Conservation (phyloP, 2,329 filamentous ascomycete genomes). For the Colletotrichum sp. region DNA sequence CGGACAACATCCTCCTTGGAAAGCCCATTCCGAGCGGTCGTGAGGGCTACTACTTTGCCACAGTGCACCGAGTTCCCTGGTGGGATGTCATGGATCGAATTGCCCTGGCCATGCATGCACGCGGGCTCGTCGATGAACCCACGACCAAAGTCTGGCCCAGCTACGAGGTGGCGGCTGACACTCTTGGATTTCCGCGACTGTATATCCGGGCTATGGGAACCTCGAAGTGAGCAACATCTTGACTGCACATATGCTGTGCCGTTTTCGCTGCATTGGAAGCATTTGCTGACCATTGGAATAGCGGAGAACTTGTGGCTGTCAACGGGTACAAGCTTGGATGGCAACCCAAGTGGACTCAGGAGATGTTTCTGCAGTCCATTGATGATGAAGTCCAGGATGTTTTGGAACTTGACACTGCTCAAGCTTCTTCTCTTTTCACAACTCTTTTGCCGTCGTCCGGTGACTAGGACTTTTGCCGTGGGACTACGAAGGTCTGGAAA, state of each 20-base stretch:
- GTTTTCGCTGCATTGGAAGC: background rate
- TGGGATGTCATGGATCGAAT: constrained; percentile 34
- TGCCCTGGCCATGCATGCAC: constrained; percentile 27
- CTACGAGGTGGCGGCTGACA: constrained; percentile 33
- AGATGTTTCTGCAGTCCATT: constrained; percentile 27
- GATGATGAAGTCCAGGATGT: constrained; percentile 30
- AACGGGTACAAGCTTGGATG: constrained; percentile 29
- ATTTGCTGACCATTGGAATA: background rate
- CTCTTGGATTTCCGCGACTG: constrained; percentile 31
- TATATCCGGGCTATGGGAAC: constrained; percentile 29
- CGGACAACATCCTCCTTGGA: constrained; percentile 30
- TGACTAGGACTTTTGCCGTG: background rate
- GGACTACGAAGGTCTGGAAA: background rate
- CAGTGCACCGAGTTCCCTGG: constrained; percentile 30
- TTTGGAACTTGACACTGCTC: constrained; percentile 22
- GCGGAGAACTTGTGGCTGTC: constrained; percentile 21
- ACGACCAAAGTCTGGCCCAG: constrained; percentile 30
- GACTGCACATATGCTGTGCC: background rate
- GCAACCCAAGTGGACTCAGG: constrained; percentile 31
- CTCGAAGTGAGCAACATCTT: constrained; percentile 25
- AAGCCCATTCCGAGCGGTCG: constrained; percentile 30
- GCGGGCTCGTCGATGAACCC: constrained; percentile 31
- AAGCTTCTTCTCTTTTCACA: background rate
- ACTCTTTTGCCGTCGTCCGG: background rate
- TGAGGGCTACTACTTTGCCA: constrained; percentile 38